These are phyloP conservation scores for Leishmania mexicana DNA, from an alignment of 208 protist species.

Conservation along the genomic window DNA sequence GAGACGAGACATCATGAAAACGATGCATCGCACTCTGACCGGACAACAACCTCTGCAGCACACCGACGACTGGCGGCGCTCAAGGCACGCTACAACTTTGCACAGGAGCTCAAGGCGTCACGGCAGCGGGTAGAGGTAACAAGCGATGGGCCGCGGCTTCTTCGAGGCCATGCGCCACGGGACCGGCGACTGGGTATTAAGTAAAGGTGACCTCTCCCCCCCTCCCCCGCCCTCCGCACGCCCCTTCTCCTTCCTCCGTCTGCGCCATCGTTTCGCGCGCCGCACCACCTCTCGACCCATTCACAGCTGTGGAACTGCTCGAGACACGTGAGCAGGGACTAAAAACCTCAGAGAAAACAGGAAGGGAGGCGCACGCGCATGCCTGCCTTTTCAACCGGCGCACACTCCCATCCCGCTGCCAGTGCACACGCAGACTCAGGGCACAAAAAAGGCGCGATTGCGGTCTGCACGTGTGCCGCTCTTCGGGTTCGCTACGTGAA, in stretches of 20 bases:
- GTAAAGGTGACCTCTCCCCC: background rate
- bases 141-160: slow-evolving; percentile 46
- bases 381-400: background rate
- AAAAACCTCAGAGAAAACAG: background rate
- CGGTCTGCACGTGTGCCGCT: background rate
- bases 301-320: background rate
- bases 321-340: background rate
- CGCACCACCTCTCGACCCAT: no score
- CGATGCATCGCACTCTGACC: background rate
- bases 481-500: background rate
- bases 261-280: no score
- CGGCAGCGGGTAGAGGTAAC: slow-evolving; percentile 13
- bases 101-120: slow-evolving; percentile 46
- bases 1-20: background rate
- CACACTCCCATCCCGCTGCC: background rate
- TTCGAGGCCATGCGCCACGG: slow-evolving; percentile 65
- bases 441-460: background rate
- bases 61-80: slow-evolving; percentile 66
- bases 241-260: background rate
- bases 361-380: background rate
- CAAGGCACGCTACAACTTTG: slow-evolving; percentile 75
- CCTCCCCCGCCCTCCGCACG: background rate
- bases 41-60: slow-evolving; percentile 19
- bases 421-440: background rate
- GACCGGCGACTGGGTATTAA: slow-evolving; percentile 34